Conservation (phyloP, 768 basidiomycete genomes). For the Boletus fagicola region DNA sequence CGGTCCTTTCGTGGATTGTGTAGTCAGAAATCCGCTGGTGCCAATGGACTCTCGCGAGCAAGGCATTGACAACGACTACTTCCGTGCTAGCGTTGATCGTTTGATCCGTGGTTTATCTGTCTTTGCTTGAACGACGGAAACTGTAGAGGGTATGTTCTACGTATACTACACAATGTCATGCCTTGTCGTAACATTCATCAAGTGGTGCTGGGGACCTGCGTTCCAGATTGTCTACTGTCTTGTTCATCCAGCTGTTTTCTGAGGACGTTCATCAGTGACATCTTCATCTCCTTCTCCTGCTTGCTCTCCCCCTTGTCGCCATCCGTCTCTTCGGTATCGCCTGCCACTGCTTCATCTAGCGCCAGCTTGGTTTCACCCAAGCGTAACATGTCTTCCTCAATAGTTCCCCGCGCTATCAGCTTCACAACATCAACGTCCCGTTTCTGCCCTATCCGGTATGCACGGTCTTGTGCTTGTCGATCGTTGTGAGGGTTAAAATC, state of each 20-base stretch:
- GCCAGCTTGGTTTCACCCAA: slow-evolving; percentile 89
- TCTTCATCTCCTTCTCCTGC: slow-evolving; percentile 81
- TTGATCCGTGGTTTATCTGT: slow-evolving; percentile 60
- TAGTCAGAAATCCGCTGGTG: slow-evolving; percentile 88
- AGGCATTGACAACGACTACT: slow-evolving; percentile 93
- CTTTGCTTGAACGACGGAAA: slow-evolving; percentile 34
- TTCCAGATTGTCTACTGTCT: slow-evolving; percentile 28
- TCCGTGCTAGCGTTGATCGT: slow-evolving; percentile 76
- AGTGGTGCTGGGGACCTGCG: background rate
- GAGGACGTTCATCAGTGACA: slow-evolving; percentile 79
- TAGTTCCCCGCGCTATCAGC: slow-evolving; percentile 85
- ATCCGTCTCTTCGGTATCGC: slow-evolving; percentile 56
- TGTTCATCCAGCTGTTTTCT: slow-evolving; percentile 76
- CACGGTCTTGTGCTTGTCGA: slow-evolving; percentile 94
- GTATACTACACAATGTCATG: slow-evolving; percentile 17
- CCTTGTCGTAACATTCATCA: slow-evolving; percentile 12
- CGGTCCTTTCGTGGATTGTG: slow-evolving; percentile 93
- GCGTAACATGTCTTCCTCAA: slow-evolving; percentile 94
- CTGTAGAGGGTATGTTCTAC: slow-evolving; percentile 21
- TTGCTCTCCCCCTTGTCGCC: slow-evolving; percentile 58
- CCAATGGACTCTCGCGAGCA: slow-evolving; percentile 77
- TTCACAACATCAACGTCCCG: slow-evolving; percentile 94
- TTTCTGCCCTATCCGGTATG: slow-evolving; percentile 95
- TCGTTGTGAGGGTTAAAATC: slow-evolving; percentile 99
- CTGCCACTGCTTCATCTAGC: slow-evolving; percentile 92